Percentiles rank a stretch among this genome's conserved stretches.
phyloP scores from a whole-genome alignment of 2,329 filamentous ascomycete species.

The Trichoderma aggressivum region DNA sequence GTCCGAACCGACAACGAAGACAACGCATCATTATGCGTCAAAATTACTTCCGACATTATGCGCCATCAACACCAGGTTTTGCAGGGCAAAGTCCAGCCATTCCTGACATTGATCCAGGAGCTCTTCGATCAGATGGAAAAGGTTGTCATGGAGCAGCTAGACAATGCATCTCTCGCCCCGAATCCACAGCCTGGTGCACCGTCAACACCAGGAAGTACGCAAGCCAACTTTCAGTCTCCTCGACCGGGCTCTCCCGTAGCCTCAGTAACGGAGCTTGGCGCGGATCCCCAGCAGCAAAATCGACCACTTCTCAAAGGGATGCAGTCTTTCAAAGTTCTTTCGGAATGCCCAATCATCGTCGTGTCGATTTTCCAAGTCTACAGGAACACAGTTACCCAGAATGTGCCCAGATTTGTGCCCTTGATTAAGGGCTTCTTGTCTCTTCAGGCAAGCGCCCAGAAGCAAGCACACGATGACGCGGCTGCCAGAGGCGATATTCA shows the following conservation, averaged over 20 bases:
- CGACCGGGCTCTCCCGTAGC: conserved; percentile 86
- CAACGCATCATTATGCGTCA: conserved; percentile 96
- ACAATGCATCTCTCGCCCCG: conserved; percentile 62
- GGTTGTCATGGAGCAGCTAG: conserved; percentile 92
- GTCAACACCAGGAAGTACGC: conserved; percentile 63
- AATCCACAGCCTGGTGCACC: conserved; percentile 55
- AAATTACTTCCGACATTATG: conserved; percentile 96
- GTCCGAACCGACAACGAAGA: conserved; percentile 95
- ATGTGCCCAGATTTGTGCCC: conserved; percentile 89
- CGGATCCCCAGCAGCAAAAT: conserved; percentile 75
- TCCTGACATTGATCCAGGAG: conserved; percentile 88
- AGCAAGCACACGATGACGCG: conserved; percentile 85
- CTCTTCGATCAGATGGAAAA: conserved; percentile 94
- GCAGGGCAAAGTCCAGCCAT: conserved; percentile 75
- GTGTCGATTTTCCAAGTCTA: conserved; percentile 98
- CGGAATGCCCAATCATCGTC: conserved; percentile 97
- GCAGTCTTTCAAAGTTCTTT: conserved; percentile 98
- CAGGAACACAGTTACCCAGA: conserved; percentile 70
- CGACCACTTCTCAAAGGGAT: conserved; percentile 85
- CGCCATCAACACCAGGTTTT: conserved; percentile 86
- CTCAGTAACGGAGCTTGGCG: conserved; percentile 74
- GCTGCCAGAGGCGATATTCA: conserved; percentile 77
- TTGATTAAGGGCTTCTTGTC: conserved; percentile 87
- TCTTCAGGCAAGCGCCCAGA: conserved; percentile 87
- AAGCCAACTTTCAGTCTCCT: conserved; percentile 78